Percentiles rank a stretch among this genome's conserved stretches.
These are phyloP conservation scores for Neurospora africana DNA, from an alignment of 495 filamentous ascomycete genomes.

Conservation along the genomic window DNA sequence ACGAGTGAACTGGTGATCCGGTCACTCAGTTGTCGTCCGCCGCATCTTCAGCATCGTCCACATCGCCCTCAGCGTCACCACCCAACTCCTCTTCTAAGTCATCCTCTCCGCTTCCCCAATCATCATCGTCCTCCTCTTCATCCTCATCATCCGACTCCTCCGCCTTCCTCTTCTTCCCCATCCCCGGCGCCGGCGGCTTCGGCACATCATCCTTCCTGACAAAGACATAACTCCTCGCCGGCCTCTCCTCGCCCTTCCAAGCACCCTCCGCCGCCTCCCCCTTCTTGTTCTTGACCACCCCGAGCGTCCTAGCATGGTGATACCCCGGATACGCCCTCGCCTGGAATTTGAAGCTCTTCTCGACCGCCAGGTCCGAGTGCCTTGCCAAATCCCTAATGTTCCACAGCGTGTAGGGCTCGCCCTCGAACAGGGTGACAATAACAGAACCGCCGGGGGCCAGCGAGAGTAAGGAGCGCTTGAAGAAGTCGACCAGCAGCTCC, in stretches of 20 bases:
- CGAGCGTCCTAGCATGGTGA: conserved; percentile 76
- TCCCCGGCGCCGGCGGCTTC: conserved; percentile 8
- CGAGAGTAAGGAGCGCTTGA: conserved; percentile 43
- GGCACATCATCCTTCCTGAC: conserved; percentile 45
- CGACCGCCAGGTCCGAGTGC: conserved; percentile 64
- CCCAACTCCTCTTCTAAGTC: not conserved
- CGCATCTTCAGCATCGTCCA: conserved; percentile 1
- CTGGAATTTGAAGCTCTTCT: conserved; percentile 68
- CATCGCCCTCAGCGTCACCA: conserved; percentile 5
- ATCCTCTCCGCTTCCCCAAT: conserved; percentile 6
- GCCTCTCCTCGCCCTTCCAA: conserved; percentile 73
- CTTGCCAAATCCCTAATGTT: conserved; percentile 79
- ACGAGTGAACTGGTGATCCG: not conserved
- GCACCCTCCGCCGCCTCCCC: conserved; percentile 33
- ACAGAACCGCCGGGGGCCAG: conserved; percentile 51
- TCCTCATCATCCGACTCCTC: conserved; percentile 34
- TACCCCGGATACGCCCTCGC: conserved; percentile 72
- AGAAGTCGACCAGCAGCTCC: conserved; percentile 76
- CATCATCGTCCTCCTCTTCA: conserved; percentile 20
- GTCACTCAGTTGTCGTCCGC: not conserved
- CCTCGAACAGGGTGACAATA: conserved; percentile 82
- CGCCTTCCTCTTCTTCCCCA: conserved; percentile 32
- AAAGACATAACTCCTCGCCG: conserved; percentile 71
- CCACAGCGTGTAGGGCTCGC: conserved; percentile 89
- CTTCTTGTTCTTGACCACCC: conserved; percentile 53